Conservation (phyloP, 2,329 filamentous ascomycete genomes). For the Colletotrichum euphorbiae region DNA sequence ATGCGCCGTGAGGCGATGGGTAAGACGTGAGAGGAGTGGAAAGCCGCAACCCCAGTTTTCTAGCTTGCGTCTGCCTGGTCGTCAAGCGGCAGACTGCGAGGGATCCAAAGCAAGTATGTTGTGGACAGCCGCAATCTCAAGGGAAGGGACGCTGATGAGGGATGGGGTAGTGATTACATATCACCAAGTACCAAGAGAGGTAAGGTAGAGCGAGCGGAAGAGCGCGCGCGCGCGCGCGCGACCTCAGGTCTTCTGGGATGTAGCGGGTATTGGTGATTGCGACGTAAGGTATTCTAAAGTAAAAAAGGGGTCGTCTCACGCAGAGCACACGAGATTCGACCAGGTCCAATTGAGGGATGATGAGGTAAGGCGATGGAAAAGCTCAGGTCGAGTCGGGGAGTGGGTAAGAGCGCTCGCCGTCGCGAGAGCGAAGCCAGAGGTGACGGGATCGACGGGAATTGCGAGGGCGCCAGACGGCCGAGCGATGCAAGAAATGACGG, state of each 20-base stretch:
- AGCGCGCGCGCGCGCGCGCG: neutral
- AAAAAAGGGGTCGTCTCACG: conserved; percentile 13
- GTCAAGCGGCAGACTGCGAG: neutral
- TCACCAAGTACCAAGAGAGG: conserved; percentile 9
- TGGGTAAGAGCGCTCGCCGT: conserved; percentile 7
- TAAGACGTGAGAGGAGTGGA: conserved; percentile 4
- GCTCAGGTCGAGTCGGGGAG: conserved; percentile 18
- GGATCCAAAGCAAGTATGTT: neutral
- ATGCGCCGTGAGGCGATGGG: conserved; percentile 10
- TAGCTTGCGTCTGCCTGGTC: conserved; percentile 2
- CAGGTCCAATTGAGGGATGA: conserved; percentile 19
- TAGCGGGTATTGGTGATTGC: conserved; percentile 27
- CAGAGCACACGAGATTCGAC: conserved; percentile 18
- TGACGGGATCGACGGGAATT: conserved; percentile 20
- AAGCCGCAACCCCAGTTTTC: conserved; percentile 10
- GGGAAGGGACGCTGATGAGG: conserved; percentile 11
- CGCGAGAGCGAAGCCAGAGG: conserved; percentile 11
- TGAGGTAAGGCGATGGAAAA: conserved; percentile 31
- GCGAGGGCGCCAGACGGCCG: conserved; percentile 6
- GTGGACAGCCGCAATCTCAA: neutral
- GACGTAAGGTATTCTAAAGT: conserved; percentile 21
- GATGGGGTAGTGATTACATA: conserved; percentile 34
- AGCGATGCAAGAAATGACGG: conserved; percentile 7
- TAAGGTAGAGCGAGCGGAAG: neutral
- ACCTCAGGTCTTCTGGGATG: conserved; percentile 8